Evolutionary conservation across 192 early-diverging fungal species (phyloP), one percentile per base, ranked within the genome.

Genomic region (Rhizophagus prolifer): DNA sequence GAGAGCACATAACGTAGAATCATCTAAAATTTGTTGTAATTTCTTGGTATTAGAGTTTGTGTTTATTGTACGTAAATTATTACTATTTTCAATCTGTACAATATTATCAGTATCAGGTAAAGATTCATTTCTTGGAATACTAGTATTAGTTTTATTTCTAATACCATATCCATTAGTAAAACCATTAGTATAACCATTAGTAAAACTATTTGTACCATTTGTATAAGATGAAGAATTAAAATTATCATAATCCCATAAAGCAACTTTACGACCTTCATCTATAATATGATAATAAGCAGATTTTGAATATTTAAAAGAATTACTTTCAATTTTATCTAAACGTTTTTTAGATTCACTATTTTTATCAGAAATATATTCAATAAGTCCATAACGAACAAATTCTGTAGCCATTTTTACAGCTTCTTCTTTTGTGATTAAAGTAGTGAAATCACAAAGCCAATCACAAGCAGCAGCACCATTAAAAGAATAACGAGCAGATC

Each of bases 11-110:
- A 93, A 78, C 2, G 79, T 80, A 2, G 82, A 63, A 68, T 87
- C 87, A 6, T 84, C 82, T 2, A 94, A 79, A 70, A 94, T 93
- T n/a, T 83, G 79, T 36, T 83, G 85, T 9, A 94, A 84, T 34
- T 86, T 81, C 4, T 85, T 82, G 0, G 86, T 77, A 76, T 90
- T 90, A 23, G 88, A 86, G 31, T 74, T 1, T 12, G 16, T 16
- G 63, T n/a, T 13, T 16, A 4, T 50, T 44, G 14, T 3, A 70
- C 44, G 70, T 28, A 21, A 44, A 28, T 38, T 21, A 36, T 63
- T 16, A 64, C 68, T 16, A 64, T 28, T 21, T 75, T 70, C 23
- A 54, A 28, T 21, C 50, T 74, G 4, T 60, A 21, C 19, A 59
- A 36, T 16, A 71, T 62, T 12, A 25, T 63, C 61, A 16, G 61